Conservation (phyloP, 2,329 filamentous ascomycete species). For the Fusarium virguliforme region DNA sequence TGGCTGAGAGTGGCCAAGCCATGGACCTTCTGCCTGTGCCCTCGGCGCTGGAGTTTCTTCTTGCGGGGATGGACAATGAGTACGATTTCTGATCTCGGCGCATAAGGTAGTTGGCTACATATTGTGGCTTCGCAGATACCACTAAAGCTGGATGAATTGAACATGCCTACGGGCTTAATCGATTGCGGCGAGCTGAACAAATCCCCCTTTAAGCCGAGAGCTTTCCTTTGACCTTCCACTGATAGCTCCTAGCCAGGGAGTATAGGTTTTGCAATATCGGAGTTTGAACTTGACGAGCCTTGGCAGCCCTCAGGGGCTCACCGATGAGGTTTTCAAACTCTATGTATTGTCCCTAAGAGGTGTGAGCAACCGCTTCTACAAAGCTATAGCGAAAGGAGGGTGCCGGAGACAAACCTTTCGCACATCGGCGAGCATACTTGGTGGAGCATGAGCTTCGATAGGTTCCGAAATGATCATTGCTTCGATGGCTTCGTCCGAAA, state of each 20-base stretch:
- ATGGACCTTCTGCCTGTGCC: conserved; percentile 50
- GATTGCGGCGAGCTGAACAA: conserved; percentile 14
- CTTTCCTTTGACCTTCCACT: conserved; percentile 44
- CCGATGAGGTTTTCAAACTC: conserved; percentile 49
- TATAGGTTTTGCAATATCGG: conserved; percentile 43
- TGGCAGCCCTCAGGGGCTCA: conserved; percentile 46
- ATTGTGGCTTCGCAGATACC: conserved; percentile 10
- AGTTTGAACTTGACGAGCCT: conserved; percentile 37
- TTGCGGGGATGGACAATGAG: conserved; percentile 53
- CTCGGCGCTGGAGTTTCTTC: conserved; percentile 52
- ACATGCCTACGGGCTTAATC: background rate
- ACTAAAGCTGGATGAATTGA: conserved; percentile 2
- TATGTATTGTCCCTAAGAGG: conserved; percentile 46
- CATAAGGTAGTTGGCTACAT: background rate
- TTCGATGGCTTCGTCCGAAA: conserved; percentile 46
- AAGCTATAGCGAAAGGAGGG: background rate
- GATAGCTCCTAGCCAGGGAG: conserved; percentile 41
- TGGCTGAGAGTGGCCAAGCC: conserved; percentile 25
- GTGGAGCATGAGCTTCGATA: conserved; percentile 45
- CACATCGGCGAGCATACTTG: conserved; percentile 48
- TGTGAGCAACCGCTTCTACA: conserved; percentile 21
- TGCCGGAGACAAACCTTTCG: conserved; percentile 33
- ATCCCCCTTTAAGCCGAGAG: background rate
- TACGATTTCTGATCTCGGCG: conserved; percentile 42
- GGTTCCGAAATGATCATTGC: conserved; percentile 45